Base-by-base conservation (phyloP, 2,329 filamentous ascomycete species). In the Paraphaeosphaeria minitans region DNA sequence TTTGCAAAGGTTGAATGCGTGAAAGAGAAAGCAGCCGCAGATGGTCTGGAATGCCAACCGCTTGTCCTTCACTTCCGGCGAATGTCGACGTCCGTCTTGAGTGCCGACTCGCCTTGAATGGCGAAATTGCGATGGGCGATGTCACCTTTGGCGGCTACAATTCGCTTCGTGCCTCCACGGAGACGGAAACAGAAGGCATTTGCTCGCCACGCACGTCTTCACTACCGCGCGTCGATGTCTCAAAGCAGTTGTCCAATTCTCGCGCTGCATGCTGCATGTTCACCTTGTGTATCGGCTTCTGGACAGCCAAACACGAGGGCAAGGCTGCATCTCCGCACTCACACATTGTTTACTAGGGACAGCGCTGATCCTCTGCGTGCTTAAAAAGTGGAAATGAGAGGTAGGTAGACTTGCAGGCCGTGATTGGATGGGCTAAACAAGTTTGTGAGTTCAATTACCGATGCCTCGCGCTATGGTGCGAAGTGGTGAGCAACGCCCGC, bases 311-410 rank as follows among this genome's bases (percentile, higher is more conserved):
- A 31, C 16, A 33, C 47, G 12, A 52, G 12, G 35, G 24, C 50
- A 33, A 53, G 39, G 39, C 33, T 53, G 49, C 46, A 29, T 14
- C 14, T 39, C 37, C 37, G 49, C 27, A 8, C 29, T n/a, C 8
- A 37, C 37, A 31, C 7, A 21, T 37, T 31, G 29, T 39, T 39
- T 37, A 8, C 33, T 24, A 49, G 43, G 42, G 48, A 12, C 21
- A 54, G 12, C 16, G 39, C 27, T n/a, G 27, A 35, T 33, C 39
- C 3, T 56, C 60, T 63, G 63, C 56, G 53, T 67, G 67, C 65
- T 69, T 72, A 71, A 68, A 72, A 70, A 73, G 70, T 71, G 71
- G 72, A 73, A 75, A 74, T 73, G 59, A 65, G 65, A 49, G 6
- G 8, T 2, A 49, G 6, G 8, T 2, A 19, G 4, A 12, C 22